Evolutionary conservation across 371 early-diverging fungal species (phyloP).

Genomic region (Rhizopus microsporus): DNA sequence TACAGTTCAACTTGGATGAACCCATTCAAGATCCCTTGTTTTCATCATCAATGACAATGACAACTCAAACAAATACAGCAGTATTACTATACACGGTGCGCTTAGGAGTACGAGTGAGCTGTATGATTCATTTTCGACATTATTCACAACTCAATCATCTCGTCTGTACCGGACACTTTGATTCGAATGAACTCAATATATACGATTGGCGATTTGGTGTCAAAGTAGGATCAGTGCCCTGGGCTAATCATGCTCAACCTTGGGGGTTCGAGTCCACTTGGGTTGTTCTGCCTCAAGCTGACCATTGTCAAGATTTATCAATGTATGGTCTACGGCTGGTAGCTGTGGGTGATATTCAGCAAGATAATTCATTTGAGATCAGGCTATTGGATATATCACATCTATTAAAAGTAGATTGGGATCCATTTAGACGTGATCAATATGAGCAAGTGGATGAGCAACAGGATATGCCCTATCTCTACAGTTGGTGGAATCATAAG

Average conservation of each 20-base stretch:
- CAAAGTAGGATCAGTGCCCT: constrained; percentile 2
- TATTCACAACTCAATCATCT: constrained; percentile 39
- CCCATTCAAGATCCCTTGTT: not conserved
- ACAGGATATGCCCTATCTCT: not conserved
- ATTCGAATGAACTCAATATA: constrained; percentile 29
- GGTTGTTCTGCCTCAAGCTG: constrained; percentile 11
- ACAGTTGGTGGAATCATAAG: not conserved
- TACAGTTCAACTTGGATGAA: not conserved
- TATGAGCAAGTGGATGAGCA: not conserved
- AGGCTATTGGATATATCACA: constrained; percentile 26
- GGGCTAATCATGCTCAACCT: constrained; percentile 13
- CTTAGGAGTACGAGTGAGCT: constrained; percentile 36
- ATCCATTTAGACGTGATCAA: constrained; percentile 4
- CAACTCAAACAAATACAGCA: constrained; percentile 3
- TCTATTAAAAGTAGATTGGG: constrained; percentile 16
- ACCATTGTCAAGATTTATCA: not conserved
- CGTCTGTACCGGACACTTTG: constrained; percentile 36
- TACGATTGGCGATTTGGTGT: constrained; percentile 48
- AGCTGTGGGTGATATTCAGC: constrained; percentile 17
- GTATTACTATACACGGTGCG: constrained; percentile 18
- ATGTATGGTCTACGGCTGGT: constrained; percentile 19
- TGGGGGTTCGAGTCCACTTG: constrained; percentile 27
- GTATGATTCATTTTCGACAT: constrained; percentile 46
- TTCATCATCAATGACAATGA: not conserved
- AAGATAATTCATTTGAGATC: constrained; percentile 20